Evolutionary conservation across 495 filamentous ascomycete species (phyloP).

Genomic region (Staphylotrichum longicolle): DNA sequence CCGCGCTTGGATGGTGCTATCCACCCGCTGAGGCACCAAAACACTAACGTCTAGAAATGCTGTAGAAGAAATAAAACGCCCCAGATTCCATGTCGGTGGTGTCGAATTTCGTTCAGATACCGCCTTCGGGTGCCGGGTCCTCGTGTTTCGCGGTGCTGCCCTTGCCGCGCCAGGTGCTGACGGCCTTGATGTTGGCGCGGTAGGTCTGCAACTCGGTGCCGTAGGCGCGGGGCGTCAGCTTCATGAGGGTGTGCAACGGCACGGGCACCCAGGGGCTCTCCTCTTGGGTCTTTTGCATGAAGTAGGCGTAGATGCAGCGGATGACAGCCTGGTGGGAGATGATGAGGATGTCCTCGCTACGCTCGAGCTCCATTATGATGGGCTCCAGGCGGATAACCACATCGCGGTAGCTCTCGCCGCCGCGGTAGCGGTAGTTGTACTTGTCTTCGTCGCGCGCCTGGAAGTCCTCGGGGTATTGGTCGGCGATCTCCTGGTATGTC

Average conservation of each 20-base stretch:
- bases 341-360: slow-evolving; percentile 94
- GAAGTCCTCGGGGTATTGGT: slow-evolving; percentile 91
- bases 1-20: neutral
- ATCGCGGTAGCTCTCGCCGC: slow-evolving; percentile 94
- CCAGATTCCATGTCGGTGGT: too few relatives aligned
- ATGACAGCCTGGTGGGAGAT: slow-evolving; percentile 97
- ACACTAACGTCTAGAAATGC: slow-evolving; percentile 4
- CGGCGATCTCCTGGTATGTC: slow-evolving; percentile 88
- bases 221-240: slow-evolving; percentile 93
- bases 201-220: slow-evolving; percentile 82
- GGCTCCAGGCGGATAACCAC: slow-evolving; percentile 96
- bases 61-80: neutral
- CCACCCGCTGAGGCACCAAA: neutral
- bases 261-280: slow-evolving; percentile 91
- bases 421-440: slow-evolving; percentile 97
- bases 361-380: slow-evolving; percentile 98
- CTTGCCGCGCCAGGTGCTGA: slow-evolving; percentile 91
- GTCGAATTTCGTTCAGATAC: slow-evolving; percentile 17
- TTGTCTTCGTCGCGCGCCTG: slow-evolving; percentile 93
- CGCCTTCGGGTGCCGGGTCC: slow-evolving; percentile 45
- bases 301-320: slow-evolving; percentile 96
- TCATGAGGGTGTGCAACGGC: slow-evolving; percentile 92
- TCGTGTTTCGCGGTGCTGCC: slow-evolving; percentile 78
- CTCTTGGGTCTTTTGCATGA: slow-evolving; percentile 93
- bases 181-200: slow-evolving; percentile 86